phyloP scores from a whole-genome alignment of 2,329 filamentous ascomycete genomes.

The Ampelomyces quisqualis region DNA sequence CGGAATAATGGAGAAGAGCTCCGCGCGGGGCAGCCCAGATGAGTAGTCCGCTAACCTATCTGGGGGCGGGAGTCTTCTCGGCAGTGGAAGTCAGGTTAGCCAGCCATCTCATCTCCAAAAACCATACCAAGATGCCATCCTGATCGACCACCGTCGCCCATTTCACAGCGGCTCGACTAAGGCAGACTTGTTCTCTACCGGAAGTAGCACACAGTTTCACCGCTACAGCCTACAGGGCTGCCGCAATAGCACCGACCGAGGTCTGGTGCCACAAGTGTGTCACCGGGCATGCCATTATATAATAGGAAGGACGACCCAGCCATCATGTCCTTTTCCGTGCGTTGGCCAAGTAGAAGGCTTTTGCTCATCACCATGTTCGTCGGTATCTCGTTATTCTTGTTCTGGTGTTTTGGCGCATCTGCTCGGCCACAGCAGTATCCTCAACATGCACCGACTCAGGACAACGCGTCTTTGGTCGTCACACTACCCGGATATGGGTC shows the following conservation, averaged over 20 bases:
- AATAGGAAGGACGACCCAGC: slow-evolving; percentile 2
- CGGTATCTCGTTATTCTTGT: slow-evolving; percentile 19
- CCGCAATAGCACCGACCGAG: slow-evolving; percentile 1
- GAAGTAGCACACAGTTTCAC: not conserved
- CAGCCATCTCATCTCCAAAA: not conserved
- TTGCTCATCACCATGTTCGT: slow-evolving; percentile 24
- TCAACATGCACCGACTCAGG: slow-evolving; percentile 8
- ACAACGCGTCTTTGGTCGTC: slow-evolving; percentile 25
- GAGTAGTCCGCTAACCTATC: not conserved
- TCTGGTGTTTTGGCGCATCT: slow-evolving; percentile 26
- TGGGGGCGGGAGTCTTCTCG: not conserved
- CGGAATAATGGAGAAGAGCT: no score
- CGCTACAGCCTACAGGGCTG: not conserved
- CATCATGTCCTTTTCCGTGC: slow-evolving; percentile 10
- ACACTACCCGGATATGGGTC: slow-evolving; percentile 45
- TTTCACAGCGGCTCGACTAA: not conserved
- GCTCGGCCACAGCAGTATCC: slow-evolving; percentile 11
- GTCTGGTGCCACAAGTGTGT: slow-evolving; percentile 8
- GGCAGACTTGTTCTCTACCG: not conserved
- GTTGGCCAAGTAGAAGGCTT: slow-evolving; percentile 21
- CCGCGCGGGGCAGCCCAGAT: not conserved
- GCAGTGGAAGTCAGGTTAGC: not conserved
- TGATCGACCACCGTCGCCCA: not conserved
- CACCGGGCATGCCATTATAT: slow-evolving; percentile 3
- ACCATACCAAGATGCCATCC: not conserved